Evolutionary conservation across 179 eudicot genomes (phyloP).

Genomic region (Silene coronaria): DNA sequence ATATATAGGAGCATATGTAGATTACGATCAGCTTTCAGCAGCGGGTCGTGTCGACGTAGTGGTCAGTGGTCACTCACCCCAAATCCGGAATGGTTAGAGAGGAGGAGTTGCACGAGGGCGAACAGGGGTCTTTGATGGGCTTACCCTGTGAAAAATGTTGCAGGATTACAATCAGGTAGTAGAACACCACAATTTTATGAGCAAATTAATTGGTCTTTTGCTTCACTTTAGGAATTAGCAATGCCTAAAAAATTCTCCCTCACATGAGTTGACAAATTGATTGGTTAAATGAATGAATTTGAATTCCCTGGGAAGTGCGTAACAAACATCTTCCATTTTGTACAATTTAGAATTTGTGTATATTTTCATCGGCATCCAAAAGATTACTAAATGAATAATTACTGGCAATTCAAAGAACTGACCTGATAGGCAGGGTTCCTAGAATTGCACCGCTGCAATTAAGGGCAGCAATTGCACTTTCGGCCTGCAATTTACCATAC

Average conservation of each 20-base stretch:
- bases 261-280: no score
- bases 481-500: conserved; percentile 55
- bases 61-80: conserved; percentile 27
- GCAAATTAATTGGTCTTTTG: not conserved
- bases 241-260: no score
- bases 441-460: conserved; percentile 80
- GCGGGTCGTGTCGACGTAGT: conserved; percentile 19
- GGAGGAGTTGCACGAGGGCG: conserved; percentile 58
- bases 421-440: conserved; percentile 89
- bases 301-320: no score
- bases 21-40: conserved; percentile 27
- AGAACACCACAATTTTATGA: not conserved
- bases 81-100: conserved; percentile 19
- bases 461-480: conserved; percentile 82
- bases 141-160: conserved; percentile 51
- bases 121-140: conserved; percentile 99
- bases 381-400: no score
- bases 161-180: not conserved
- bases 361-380: not conserved
- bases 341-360: not conserved
- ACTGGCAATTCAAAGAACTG: not conserved
- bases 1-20: conserved; percentile 24
- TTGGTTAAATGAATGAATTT: no score
- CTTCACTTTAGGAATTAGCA: no score
- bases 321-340: no score